phyloP scores from a whole-genome alignment of 176 grass and related monocot genomes.

The Tuctoria greenei region DNA sequence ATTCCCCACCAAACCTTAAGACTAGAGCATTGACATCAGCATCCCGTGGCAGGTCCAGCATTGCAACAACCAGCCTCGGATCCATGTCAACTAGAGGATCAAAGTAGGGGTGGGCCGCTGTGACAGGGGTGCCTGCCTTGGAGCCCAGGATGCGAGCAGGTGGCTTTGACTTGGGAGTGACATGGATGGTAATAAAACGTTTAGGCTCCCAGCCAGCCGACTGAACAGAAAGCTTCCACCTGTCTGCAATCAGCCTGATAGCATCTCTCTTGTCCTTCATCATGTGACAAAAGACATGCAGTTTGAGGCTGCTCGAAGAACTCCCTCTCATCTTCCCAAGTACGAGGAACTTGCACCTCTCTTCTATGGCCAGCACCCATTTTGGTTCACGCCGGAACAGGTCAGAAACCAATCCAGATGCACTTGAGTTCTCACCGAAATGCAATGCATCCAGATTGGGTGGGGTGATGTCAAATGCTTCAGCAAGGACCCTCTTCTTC shows the following conservation, averaged over 20 bases:
- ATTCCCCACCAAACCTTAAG: constrained; percentile 91
- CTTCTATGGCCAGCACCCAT: constrained; percentile 87
- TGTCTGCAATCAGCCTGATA: constrained; percentile 69
- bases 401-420: constrained; percentile 59
- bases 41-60: constrained; percentile 87
- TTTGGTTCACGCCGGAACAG: constrained; percentile 79
- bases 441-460: constrained; percentile 85
- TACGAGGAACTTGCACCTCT: constrained; percentile 89
- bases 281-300: constrained; percentile 86
- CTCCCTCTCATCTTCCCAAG: constrained; percentile 73
- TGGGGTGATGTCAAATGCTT: constrained; percentile 84
- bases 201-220: constrained; percentile 77
- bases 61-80: constrained; percentile 77
- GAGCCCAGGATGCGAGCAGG: constrained; percentile 75
- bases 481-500: constrained; percentile 81
- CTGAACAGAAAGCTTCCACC: constrained; percentile 93
- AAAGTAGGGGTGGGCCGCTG: constrained; percentile 52
- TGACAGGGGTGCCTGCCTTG: constrained; percentile 55
- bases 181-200: constrained; percentile 76
- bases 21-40: constrained; percentile 91
- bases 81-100: constrained; percentile 88
- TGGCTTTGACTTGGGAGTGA: constrained; percentile 71
- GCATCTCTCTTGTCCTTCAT: constrained; percentile 82
- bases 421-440: constrained; percentile 68
- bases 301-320: constrained; percentile 53